Base-by-base conservation (phyloP, 352 stramenopile genomes). In the Phytophthora hybrid region DNA sequence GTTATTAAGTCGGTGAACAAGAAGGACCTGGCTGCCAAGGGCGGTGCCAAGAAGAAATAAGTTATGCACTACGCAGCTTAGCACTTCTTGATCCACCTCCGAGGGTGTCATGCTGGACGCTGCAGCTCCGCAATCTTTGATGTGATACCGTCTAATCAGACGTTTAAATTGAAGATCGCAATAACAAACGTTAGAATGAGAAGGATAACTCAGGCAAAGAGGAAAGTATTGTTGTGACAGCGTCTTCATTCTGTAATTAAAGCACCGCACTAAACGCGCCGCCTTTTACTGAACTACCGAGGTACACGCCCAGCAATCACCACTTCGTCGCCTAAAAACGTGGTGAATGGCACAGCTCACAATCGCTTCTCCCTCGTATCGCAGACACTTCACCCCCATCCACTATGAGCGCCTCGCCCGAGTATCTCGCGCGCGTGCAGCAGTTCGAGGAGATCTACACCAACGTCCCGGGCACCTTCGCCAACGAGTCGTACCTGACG, bases 1-100 rank as follows among this genome's bases (percentile, higher is more conserved):
- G 92, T 99, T 55, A 98, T 99, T 81, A 99, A 99, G 81, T 85
- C 83, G 46, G 92, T 99, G 51, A 87, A 81, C 63, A 97, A 97
- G 87, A 95, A 95, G 77, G 87, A 90, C 34, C 74, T 60, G 13
- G 34, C 69, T 0, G 57, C 56, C 34, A 82, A 82, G 76, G 87
- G 55, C 29, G 72, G 31, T 47, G 76, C 76, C 69, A 82, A 82
- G 73, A 82, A 82, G 72, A 82, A 82, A 78, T 82, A 82, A 80
- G 69, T 54, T 68, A 62, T 64, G 59, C 59, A 37, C 3, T 55
- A 16, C 26, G 69, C 69, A 67, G 47, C 53, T 76, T 76, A 46
- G 64, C 59, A 61, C 46, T 76, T 71, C 62, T 76, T 64, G 57
- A 73, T 65, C 29, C 13, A 65, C 63, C 23, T 26, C 23, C 23